phyloP scores from a whole-genome alignment of 23 red algal species.

The Chondrus crispus region DNA sequence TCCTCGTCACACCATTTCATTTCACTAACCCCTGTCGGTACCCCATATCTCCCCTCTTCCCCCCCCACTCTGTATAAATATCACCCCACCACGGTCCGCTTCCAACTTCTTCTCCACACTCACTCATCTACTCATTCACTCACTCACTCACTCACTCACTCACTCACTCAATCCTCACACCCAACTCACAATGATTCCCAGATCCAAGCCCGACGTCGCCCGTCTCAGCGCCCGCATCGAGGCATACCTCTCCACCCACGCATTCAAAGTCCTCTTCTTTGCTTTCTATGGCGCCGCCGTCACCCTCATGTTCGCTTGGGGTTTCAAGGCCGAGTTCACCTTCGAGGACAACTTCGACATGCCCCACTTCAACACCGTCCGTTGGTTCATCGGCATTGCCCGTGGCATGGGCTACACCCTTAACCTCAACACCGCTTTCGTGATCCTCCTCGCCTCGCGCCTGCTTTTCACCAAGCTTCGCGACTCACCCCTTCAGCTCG shows the following conservation, averaged over 20 bases:
- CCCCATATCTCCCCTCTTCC: too few species aligned
- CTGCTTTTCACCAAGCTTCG: conserved; percentile 9
- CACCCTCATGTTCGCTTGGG: conserved; percentile 46
- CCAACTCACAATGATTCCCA: too few species aligned
- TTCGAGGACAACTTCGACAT: neutral
- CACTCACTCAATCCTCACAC: too few species aligned
- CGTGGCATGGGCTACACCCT: conserved; percentile 65
- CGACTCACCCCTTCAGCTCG: neutral
- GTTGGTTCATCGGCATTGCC: conserved; percentile 40
- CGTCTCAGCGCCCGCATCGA: conserved; percentile 20
- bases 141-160: too few species aligned
- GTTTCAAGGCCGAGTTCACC: conserved; percentile 15
- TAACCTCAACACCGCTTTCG: conserved; percentile 66
- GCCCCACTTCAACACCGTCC: neutral
- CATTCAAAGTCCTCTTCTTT: conserved; percentile 26
- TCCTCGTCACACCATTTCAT: too few species aligned
- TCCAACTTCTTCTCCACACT: too few species aligned
- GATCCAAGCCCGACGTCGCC: too few species aligned
- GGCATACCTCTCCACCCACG: conserved; percentile 35
- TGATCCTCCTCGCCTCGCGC: conserved; percentile 42
- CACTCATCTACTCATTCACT: too few species aligned
- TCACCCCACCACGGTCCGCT: too few species aligned
- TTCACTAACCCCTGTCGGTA: too few species aligned
- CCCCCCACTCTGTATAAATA: too few species aligned
- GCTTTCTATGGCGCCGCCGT: conserved; percentile 31